These are phyloP conservation scores for Triticum urartu DNA, from an alignment of 176 grass and related monocot species.

Conservation along the genomic window DNA sequence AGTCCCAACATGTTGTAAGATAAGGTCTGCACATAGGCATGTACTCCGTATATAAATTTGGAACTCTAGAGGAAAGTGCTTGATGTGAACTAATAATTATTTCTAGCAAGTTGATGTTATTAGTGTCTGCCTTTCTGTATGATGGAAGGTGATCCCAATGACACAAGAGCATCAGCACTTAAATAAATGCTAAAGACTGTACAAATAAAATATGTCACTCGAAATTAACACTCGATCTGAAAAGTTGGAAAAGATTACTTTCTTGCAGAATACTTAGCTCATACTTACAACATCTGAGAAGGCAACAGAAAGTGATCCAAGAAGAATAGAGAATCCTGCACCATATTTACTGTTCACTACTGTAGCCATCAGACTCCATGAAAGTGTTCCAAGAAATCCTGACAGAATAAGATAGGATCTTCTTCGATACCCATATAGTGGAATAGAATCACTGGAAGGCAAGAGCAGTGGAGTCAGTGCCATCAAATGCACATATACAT, in stretches of 20 bases:
- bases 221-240: neutral
- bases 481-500: constrained; percentile 19
- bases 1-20: constrained; percentile 3
- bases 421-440: constrained; percentile 93
- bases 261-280: constrained; percentile 11
- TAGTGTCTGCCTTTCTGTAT: neutral
- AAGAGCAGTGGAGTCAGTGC: constrained; percentile 17
- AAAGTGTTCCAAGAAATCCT: constrained; percentile 94
- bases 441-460: constrained; percentile 90
- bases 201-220: neutral
- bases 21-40: neutral
- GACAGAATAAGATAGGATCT: constrained; percentile 96
- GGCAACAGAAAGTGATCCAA: constrained; percentile 98
- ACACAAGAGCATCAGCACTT: neutral
- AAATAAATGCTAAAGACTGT: neutral
- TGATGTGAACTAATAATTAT: constrained; percentile 5
- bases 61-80: neutral
- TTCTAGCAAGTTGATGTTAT: neutral
- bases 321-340: constrained; percentile 79
- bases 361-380: constrained; percentile 90
- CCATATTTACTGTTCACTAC: constrained; percentile 90
- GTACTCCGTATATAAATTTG: neutral
- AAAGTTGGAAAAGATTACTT: neutral
- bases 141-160: neutral
- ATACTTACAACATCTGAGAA: constrained; percentile 97